phyloP scores from a whole-genome alignment of 768 basidiomycete species.

The Holtermannia corniformis region DNA sequence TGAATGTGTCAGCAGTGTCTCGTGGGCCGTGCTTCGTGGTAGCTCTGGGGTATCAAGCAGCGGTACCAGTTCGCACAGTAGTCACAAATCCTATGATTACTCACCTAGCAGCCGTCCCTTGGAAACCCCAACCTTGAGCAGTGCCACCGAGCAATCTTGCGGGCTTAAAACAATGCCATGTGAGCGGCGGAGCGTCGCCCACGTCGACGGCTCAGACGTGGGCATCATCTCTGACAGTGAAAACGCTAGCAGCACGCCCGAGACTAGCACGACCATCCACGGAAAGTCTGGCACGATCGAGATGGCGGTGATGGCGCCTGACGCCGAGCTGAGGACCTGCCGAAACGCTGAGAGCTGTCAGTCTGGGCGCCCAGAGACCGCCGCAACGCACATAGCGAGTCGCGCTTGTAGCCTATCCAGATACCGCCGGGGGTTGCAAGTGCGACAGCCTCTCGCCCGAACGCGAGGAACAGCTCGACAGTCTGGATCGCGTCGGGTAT shows the following conservation, averaged over 20 bases:
- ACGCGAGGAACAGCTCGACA: slow-evolving; percentile 28
- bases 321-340: slow-evolving; percentile 18
- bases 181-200: slow-evolving; percentile 8
- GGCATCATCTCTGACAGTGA: slow-evolving; percentile 26
- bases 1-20: slow-evolving; percentile 1
- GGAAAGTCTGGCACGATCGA: slow-evolving; percentile 28
- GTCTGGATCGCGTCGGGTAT: slow-evolving; percentile 15
- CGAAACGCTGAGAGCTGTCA: slow-evolving; percentile 23
- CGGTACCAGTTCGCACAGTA: neutral
- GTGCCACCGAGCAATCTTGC: slow-evolving; percentile 16
- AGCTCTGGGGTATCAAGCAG: no score
- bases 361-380: slow-evolving; percentile 4
- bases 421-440: slow-evolving; percentile 18
- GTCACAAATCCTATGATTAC: neutral
- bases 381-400: slow-evolving; percentile 7
- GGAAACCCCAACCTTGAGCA: slow-evolving; percentile 22
- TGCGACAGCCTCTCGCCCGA: slow-evolving; percentile 24
- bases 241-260: slow-evolving; percentile 17
- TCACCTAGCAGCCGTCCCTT: slow-evolving; percentile 27
- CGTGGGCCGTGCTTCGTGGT: no score
- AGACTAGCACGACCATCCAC: slow-evolving; percentile 22
- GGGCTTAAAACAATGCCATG: slow-evolving; percentile 15
- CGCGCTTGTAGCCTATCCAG: slow-evolving; percentile 29
- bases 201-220: slow-evolving; percentile 26
- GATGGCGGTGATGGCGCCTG: slow-evolving; percentile 15